Base-by-base conservation (phyloP, 2,329 filamentous ascomycete species). In the Chalaropsis thielavioides region DNA sequence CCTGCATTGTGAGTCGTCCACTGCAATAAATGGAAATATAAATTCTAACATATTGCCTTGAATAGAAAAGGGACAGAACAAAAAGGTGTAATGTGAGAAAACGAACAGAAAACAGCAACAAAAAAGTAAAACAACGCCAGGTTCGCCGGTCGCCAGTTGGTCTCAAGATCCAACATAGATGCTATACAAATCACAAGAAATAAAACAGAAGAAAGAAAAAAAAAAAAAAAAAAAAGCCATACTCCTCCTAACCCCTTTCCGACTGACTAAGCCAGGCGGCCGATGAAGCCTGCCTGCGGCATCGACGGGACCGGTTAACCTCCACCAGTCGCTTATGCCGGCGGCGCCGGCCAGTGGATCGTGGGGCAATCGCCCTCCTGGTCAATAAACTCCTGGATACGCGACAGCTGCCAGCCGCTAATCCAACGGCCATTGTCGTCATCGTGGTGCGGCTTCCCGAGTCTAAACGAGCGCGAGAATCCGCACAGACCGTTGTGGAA, bases 361-460 rank as follows among this genome's bases (percentile, higher is more conserved):
- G 70, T 67, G 10, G 70, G 69, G 68, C 77, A 79, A 11, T 73
- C 67, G 2, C 71, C 72, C 66, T 77, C 72, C 54, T 72, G 65
- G 56, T 72, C 65, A 24, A 66, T 68, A n/a, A 76, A 80, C 15
- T 68, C 65, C 24, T 73, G 68, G 65, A 80, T 78, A 68, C 72
- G 76, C 10, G 73, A 69, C 17, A 76, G 67, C 49, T 75, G 70
- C 78, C 77, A 79, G 13, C 78, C 77, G 62, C 76, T 78, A 49
- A 70, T 71, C 63, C 68, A 71, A 4, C 71, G 68, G 56, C 74
- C 69, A n/a, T 70, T 68, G n/a, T 71, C 70, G 2, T 73, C 68
- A 3, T 69, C 71, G 66, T 72, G 72, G 4, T 69, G 70, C 2
- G 77, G 77, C 27, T 72, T 70, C 15, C 78, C 78, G 17, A 78